These are phyloP conservation scores for Raffaelea albimanens DNA, from an alignment of 2,329 filamentous ascomycete genomes.

Conservation along the genomic window DNA sequence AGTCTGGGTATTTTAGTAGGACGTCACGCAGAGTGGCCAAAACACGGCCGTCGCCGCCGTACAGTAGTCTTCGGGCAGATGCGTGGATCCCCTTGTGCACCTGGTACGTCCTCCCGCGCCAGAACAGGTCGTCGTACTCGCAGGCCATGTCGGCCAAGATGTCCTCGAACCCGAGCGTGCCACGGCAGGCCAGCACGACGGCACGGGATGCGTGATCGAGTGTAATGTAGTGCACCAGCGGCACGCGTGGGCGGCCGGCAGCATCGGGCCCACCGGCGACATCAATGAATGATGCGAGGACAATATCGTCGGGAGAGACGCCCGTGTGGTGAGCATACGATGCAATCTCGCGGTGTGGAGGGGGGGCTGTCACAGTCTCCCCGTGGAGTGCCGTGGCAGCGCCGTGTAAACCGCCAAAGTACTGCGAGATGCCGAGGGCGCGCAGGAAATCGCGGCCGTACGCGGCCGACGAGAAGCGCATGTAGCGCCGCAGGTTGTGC, in stretches of 20 bases:
- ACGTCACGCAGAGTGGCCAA: conserved; percentile 57
- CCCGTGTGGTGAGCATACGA: conserved; percentile 56
- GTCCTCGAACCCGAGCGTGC: conserved; percentile 65
- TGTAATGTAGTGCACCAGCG: conserved; percentile 64
- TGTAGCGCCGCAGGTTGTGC: conserved; percentile 54
- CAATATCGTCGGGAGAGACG: conserved; percentile 45
- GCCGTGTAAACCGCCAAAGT: conserved; percentile 25
- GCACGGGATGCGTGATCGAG: conserved; percentile 63
- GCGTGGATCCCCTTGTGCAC: conserved; percentile 69
- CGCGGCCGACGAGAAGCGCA: conserved; percentile 57
- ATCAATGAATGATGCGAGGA: conserved; percentile 64
- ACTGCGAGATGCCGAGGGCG: conserved; percentile 50
- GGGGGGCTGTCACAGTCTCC: neutral
- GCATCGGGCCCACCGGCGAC: conserved; percentile 57
- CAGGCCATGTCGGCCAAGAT: conserved; percentile 66
- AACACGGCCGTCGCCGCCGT: conserved; percentile 57
- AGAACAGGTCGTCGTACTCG: conserved; percentile 57
- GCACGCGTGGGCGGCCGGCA: conserved; percentile 55
- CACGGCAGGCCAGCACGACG: conserved; percentile 62
- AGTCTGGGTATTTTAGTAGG: conserved; percentile 56
- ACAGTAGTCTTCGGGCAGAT: conserved; percentile 57
- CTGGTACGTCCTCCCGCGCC: conserved; percentile 56
- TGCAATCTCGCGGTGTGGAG: conserved; percentile 45
- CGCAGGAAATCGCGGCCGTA: conserved; percentile 56
- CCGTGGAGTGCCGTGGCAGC: conserved; percentile 25